phyloP scores from a whole-genome alignment of 495 filamentous ascomycete genomes.

The Chlorociboria aeruginascens region DNA sequence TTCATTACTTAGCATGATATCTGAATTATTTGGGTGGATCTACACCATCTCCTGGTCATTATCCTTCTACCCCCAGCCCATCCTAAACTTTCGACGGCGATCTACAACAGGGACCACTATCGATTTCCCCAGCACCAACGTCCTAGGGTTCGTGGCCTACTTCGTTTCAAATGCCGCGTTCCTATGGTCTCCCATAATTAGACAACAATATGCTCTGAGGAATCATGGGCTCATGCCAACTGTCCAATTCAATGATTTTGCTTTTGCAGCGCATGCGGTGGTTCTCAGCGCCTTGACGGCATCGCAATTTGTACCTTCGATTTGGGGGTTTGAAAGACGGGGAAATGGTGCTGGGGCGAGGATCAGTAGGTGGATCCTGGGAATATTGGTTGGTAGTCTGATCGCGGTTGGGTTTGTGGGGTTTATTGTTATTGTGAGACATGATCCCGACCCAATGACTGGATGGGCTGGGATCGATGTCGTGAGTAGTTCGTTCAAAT shows the following conservation, averaged over 20 bases:
- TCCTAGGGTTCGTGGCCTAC: constrained; percentile 73
- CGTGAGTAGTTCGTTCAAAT: constrained; percentile 34
- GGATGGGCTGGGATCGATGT: constrained; percentile 72
- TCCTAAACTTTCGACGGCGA: constrained; percentile 59
- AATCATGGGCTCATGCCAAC: constrained; percentile 63
- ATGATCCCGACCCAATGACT: constrained; percentile 39
- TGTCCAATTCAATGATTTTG: constrained; percentile 80
- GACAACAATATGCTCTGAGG: constrained; percentile 72
- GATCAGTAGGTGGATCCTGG: constrained; percentile 53
- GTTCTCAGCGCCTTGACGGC: constrained; percentile 53
- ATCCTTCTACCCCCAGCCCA: constrained; percentile 86
- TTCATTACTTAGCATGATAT: constrained; percentile 30
- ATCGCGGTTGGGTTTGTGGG: constrained; percentile 42
- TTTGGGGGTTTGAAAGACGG: constrained; percentile 67
- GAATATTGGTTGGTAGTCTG: constrained; percentile 54
- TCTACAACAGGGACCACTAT: constrained; percentile 75
- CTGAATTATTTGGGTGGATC: constrained; percentile 43
- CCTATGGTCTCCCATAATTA: constrained; percentile 66
- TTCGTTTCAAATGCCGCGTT: constrained; percentile 59
- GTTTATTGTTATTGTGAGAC: constrained; percentile 40
- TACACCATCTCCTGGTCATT: constrained; percentile 68
- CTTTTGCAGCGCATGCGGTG: constrained; percentile 69
- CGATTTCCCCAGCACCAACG: constrained; percentile 77
- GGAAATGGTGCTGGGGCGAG: constrained; percentile 21
- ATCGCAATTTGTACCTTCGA: constrained; percentile 55